A percentile compares a stretch with the other conserved stretches of the same genome.
These are phyloP conservation scores for Cercophora scortea DNA, from an alignment of 495 filamentous ascomycete species.

Conservation along the genomic window DNA sequence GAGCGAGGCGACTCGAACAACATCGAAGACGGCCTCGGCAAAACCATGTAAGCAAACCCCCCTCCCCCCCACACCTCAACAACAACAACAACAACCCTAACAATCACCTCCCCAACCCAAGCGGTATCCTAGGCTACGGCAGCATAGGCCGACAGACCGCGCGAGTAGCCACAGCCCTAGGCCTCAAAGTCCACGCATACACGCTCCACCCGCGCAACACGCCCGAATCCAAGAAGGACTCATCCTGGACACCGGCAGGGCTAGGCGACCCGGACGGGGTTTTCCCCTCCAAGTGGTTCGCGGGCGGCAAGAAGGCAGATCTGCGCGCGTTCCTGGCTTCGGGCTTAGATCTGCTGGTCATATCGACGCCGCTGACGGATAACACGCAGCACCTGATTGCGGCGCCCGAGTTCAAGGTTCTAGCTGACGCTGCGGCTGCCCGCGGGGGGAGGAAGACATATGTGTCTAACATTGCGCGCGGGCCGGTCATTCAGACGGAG, in stretches of 20 bases:
- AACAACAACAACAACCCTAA: background rate
- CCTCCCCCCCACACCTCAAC: background rate
- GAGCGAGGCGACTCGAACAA: constrained; percentile 20
- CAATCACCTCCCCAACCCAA: background rate
- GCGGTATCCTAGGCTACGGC: constrained; percentile 79
- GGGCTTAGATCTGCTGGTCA: constrained; percentile 66
- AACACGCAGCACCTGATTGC: constrained; percentile 58
- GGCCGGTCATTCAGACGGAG: constrained; percentile 61
- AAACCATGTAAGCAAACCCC: constrained; percentile 35
- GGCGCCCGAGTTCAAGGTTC: constrained; percentile 55
- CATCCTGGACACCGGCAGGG: constrained; percentile 61
- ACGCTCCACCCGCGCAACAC: constrained; percentile 61
- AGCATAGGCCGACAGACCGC: constrained; percentile 75
- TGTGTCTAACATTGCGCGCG: constrained; percentile 68
- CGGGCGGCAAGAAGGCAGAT: constrained; percentile 50
- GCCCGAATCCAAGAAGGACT: constrained; percentile 50
- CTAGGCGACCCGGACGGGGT: constrained; percentile 70
- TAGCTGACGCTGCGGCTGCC: constrained; percentile 24
- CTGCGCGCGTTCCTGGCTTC: constrained; percentile 60
- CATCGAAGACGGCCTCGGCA: constrained; percentile 34
- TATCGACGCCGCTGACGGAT: constrained; percentile 66
- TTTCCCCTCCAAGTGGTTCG: constrained; percentile 69
- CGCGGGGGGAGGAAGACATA: constrained; percentile 36
- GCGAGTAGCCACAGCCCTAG: constrained; percentile 61
- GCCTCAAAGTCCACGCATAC: constrained; percentile 76